Base-by-base conservation (phyloP, 2,329 filamentous ascomycete genomes). In the Diplocarpon mali region DNA sequence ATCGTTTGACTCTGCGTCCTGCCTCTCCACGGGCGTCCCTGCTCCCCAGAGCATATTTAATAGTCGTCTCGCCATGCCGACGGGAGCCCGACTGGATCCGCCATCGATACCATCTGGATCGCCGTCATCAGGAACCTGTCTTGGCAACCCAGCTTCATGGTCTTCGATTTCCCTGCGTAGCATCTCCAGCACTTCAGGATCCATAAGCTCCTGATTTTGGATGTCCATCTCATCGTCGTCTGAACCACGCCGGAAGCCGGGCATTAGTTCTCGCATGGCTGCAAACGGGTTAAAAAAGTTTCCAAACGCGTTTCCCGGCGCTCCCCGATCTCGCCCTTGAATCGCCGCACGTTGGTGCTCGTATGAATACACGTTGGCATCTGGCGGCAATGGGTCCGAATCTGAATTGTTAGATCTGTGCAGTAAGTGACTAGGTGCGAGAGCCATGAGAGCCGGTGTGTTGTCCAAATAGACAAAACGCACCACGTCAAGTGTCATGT, bases 391-490 rank as follows among this genome's bases (percentile, higher is more conserved):
- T 7, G 61, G 61, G 43, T 63, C 61, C 0, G 57, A 52, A 32
- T 63, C 61, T 5, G 59, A 62, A 40, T 62, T 62, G 17, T 60
- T 58, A 27, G 44, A 47, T 45, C 53, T 40, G 36, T 62, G 59
- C 7, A 62, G 53, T 3, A 62, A 37, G 4, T 44, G 14, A 0
- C 53, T 53, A 9, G 61, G 61, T 13, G 52, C 57, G 14, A 60
- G 44, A 34, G 51, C 39, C 59, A 63, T 62, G 2, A 62, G 41
- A 11, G 52, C 52, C 3, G 57, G 57, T 11, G 50, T 59, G 40
- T 62, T 58, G 13, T 62, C 61, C 12, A 63, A 42, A 35, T 62
- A 63, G 1, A 62, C 43, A 31, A 57, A 60, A 30, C 61, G 50
- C 5, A 59, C 58, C 14, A 61, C 53, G 40, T 61, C 53, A 1